Base-by-base conservation (phyloP, 1,284 basidiomycete species). In the Tilletia indica region DNA sequence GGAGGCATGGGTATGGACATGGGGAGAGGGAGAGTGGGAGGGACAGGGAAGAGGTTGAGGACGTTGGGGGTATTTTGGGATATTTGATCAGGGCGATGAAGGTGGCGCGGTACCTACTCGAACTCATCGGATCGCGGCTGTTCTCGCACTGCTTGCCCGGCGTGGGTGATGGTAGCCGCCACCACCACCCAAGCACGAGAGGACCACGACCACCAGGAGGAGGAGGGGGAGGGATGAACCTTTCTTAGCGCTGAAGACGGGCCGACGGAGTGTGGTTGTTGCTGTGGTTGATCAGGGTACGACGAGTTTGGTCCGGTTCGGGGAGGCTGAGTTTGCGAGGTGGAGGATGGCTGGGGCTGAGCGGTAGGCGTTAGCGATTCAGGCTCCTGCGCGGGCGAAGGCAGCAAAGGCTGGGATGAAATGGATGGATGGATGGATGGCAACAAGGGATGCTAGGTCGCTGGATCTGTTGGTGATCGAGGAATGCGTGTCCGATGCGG, bases 281-380 rank as follows among this genome's bases (percentile, higher is more conserved):
- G 96, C 94, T 0, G 93, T 90, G 0, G 94, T 96, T 3, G 95
- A 97, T 85, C 89, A 90, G 6, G 93, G 95, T 6, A 94, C 89
- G 75, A 92, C 92, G 36, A 92, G 92, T 72, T 93, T 97, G 87
- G 91, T 94, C 83, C 87, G 93, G 58, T 95, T 98, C 78, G 91
- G 92, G 0, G 89, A 95, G 80, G 91, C 92, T 0, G 90, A 89
- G 12, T 98, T 99, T 84, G 90, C 11, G 4, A 48, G n/a, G 21
- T 51, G 48, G 42, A 58, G 34, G 56, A 21, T 58, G 21, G 19
- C 56, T 58, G 56, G 56, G n/a, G 21, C 11, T 5, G 56, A 58
- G 5, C 16, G 42, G 42, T 45, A 45, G 12, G n/a, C n/a, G n/a
- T n/a, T n/a, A n/a, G n/a, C n/a, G n/a, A n/a, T n/a, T n/a, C n/a